Percentiles rank a stretch among this genome's conserved stretches.
phyloP scores from a whole-genome alignment of 352 stramenopile genomes.

The Nannochloropsis limnetica region DNA sequence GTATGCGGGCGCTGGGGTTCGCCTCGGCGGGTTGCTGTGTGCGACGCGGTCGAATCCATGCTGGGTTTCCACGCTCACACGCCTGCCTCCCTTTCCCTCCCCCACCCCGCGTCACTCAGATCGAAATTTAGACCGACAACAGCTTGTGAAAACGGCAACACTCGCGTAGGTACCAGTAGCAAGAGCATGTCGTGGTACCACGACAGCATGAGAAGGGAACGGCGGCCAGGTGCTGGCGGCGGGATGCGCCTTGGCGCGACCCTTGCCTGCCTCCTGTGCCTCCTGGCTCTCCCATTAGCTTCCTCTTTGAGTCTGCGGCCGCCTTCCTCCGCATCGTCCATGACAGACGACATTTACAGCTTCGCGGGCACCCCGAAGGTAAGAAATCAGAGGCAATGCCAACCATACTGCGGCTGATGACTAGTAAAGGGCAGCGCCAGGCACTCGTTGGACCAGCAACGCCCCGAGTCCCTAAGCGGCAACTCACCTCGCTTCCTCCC shows the following conservation, averaged over 20 bases:
- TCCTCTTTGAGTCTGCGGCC: slow-evolving; percentile 20
- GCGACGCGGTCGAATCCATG: neutral
- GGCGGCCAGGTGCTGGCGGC: neutral
- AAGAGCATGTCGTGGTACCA: neutral
- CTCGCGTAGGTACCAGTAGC: neutral
- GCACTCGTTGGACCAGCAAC: neutral
- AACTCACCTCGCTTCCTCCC: neutral
- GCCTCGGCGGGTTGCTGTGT: neutral
- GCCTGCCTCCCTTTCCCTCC: neutral
- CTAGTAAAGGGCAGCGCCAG: neutral
- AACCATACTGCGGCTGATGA: too few relatives aligned
- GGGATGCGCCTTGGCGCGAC: neutral
- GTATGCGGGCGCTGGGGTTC: neutral
- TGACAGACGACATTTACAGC: slow-evolving; percentile 17
- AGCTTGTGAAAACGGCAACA: neutral
- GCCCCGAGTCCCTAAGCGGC: neutral
- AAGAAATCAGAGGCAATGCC: neutral
- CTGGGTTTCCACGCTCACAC: neutral
- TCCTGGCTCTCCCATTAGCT: neutral
- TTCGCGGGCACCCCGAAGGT: neutral
- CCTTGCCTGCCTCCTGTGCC: neutral
- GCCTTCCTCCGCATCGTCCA: neutral
- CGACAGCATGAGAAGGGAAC: neutral
- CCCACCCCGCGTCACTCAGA: neutral
- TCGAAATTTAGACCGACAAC: neutral